Base-by-base conservation (phyloP, 805 yeast genomes). In the Wickerhamomyces canadensis region DNA sequence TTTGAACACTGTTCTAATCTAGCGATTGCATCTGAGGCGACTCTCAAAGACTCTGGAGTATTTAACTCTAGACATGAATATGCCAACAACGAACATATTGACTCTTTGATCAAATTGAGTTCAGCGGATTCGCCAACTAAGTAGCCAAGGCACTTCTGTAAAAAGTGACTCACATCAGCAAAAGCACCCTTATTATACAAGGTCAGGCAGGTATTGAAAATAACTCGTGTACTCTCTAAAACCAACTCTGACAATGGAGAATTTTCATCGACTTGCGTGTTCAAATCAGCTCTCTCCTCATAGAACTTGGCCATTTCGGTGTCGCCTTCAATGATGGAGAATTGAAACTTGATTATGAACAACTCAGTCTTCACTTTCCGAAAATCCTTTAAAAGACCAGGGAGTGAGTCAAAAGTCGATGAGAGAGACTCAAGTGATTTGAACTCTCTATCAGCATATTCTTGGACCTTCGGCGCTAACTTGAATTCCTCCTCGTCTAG, bases 261-360 rank as follows among this genome's bases (percentile, higher is more conserved):
- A 21, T 51, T 46, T 2, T 47, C 43, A 4, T 23, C 8, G 1
- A 57, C 23, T 5, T 28, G 12, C 6, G 49, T 34, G 14, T 31
- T 25, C n/a, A 42, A 17, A 11, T 45, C 50, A 2, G 63, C 55
- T 35, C 62, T 58, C 9, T 50, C 48, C 22, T 60, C 58, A 41
- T 60, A 63, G 19, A 62, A 48, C 29, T 51, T 58, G 1, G 70
- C 69, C 44, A 57, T 52, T 29, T 59, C 54, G 6, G 53, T 41
- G 39, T 68, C 67, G 4, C 51, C 55, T n/a, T 52, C 54, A 7
- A 43, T 32, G 5, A 65, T 31, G 0, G 61, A 42, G 3, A 49
- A 29, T 37, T 61, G 66, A 48, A 62, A 60, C 37, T 60, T 59
- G 17, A 55, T 36, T 4, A 63, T 27, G 29, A 48, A 55, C 23